Evolutionary conservation across 2,329 filamentous ascomycete genomes (phyloP).

Genomic region (Fusarium sp.): DNA sequence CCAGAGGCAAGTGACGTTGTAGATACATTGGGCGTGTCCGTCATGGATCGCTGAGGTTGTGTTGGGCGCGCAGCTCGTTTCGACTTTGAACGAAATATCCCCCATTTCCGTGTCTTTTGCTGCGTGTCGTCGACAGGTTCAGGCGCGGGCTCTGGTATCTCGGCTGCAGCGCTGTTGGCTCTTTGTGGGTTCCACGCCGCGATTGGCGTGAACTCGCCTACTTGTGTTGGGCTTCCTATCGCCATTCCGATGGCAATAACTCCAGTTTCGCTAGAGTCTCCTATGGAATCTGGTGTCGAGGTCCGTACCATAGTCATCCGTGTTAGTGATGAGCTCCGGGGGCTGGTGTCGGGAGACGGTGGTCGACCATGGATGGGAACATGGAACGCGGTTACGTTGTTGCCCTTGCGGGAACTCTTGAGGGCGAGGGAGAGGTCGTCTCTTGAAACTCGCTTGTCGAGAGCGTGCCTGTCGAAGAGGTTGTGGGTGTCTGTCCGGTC

Average conservation of each 20-base stretch:
- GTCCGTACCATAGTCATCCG: constrained; percentile 50
- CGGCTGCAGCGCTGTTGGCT: constrained; percentile 37
- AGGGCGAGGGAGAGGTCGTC: constrained; percentile 52
- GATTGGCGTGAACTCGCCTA: constrained; percentile 41
- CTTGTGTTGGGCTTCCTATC: constrained; percentile 73
- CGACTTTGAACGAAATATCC: constrained; percentile 62
- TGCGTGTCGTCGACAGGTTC: constrained; percentile 48
- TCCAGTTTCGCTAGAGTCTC: constrained; percentile 44
- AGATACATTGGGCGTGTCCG: constrained; percentile 38
- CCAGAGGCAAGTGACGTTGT: constrained; percentile 29
- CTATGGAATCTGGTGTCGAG: constrained; percentile 56
- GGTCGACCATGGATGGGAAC: constrained; percentile 54
- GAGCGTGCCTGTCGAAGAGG: constrained; percentile 28
- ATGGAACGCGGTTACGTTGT: constrained; percentile 53
- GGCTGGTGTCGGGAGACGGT: constrained; percentile 57
- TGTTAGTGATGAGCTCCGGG: constrained; percentile 43
- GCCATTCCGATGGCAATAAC: constrained; percentile 76
- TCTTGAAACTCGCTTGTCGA: constrained; percentile 57
- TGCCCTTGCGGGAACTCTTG: constrained; percentile 43
- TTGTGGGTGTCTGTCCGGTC: constrained; percentile 29
- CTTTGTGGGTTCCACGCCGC: constrained; percentile 46
- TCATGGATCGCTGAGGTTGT: constrained; percentile 38
- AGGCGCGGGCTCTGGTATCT: constrained; percentile 21
- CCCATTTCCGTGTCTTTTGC: constrained; percentile 66
- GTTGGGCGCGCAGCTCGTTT: constrained; percentile 41